A percentile compares a stretch with the other conserved stretches of the same genome.
Evolutionary conservation across 495 filamentous ascomycete species (phyloP).

Genomic region (Extremus antarcticus): DNA sequence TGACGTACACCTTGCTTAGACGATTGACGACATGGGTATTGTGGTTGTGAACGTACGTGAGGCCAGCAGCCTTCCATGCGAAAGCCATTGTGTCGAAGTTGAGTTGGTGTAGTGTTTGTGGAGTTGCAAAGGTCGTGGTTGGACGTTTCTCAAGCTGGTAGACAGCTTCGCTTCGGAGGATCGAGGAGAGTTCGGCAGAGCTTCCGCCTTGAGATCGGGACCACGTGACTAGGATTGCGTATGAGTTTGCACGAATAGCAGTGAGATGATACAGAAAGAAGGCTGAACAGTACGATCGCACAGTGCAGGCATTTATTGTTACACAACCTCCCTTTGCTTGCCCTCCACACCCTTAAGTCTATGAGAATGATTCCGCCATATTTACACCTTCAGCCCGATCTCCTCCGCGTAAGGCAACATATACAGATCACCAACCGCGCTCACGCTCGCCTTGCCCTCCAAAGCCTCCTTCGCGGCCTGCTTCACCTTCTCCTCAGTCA

Average conservation of each 20-base stretch:
- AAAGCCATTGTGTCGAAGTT: constrained; percentile 68
- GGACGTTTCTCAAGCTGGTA: background rate
- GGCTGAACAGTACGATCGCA: too few species aligned
- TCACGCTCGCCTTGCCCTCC: constrained; percentile 76
- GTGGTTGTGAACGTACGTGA: constrained; percentile 93
- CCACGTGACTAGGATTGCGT: too few species aligned
- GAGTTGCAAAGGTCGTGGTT: background rate
- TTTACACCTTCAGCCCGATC: constrained; percentile 85
- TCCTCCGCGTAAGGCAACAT: constrained; percentile 87
- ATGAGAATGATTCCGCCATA: constrained; percentile 10
- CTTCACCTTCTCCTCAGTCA: constrained; percentile 76
- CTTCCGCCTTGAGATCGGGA: background rate
- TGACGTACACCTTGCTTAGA: background rate
- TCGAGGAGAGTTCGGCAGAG: background rate
- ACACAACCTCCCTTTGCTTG: constrained; percentile 1
- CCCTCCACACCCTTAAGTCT: constrained; percentile 6
- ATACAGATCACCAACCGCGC: constrained; percentile 77
- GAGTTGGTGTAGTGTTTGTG: background rate
- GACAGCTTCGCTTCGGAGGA: background rate
- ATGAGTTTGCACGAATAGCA: too few species aligned
- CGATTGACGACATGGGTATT: too few species aligned
- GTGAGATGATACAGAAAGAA: background rate
- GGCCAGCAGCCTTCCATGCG: constrained; percentile 95
- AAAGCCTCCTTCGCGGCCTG: constrained; percentile 77
- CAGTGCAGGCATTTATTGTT: background rate